Evolutionary conservation across 192 early-diverging fungal species (phyloP).

Genomic region (Linnemannia exigua): DNA sequence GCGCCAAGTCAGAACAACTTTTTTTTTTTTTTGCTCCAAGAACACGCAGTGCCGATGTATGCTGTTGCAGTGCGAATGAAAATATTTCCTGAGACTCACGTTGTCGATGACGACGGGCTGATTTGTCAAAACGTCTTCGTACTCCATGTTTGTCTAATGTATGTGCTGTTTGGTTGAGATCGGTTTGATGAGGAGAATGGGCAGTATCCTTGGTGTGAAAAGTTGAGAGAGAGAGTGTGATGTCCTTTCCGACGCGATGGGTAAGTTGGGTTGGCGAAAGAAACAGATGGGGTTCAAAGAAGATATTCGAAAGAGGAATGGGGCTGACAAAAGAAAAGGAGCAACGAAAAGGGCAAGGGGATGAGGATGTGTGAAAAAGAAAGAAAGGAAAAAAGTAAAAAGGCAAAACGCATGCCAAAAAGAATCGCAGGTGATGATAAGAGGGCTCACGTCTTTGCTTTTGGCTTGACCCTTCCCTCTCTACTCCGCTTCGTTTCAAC

Average conservation of each 20-base stretch:
- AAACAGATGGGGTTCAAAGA: neutral
- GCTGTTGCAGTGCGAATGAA: neutral
- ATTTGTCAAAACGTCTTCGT: conserved; percentile 95
- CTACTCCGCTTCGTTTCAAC: no score
- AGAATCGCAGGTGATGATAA: neutral
- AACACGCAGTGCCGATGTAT: neutral
- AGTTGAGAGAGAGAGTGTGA: neutral
- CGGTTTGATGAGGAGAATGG: neutral
- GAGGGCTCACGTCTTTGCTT: neutral
- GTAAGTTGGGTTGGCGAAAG: neutral
- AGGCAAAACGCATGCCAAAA: neutral
- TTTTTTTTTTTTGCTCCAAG: conserved; percentile 25
- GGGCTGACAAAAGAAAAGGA: neutral
- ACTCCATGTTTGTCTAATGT: conserved; percentile 73
- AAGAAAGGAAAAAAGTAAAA: neutral
- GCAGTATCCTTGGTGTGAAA: neutral
- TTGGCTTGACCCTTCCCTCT: neutral
- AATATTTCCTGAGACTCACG: conserved; percentile 69
- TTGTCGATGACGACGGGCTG: conserved; percentile 99
- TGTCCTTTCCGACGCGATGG: neutral
- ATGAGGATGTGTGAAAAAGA: neutral
- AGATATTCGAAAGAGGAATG: neutral
- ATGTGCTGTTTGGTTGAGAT: neutral
- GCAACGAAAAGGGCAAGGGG: neutral
- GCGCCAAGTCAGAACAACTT: conserved; percentile 7